Conservation (phyloP, 495 filamentous ascomycete species). For the Sabuloglossum arenarium region DNA sequence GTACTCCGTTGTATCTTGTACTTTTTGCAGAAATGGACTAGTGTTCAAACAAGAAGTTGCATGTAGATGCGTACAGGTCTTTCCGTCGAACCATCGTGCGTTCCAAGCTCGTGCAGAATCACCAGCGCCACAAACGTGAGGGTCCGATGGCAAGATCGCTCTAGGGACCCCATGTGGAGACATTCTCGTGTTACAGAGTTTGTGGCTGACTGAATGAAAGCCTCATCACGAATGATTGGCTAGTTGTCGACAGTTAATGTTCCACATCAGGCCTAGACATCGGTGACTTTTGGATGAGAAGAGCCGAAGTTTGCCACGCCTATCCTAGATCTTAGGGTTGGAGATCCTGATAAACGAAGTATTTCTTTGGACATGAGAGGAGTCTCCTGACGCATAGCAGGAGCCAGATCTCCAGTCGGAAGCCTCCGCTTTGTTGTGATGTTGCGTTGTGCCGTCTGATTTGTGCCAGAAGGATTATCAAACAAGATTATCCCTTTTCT, state of each 20-base stretch:
- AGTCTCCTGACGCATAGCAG: background rate
- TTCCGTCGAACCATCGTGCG: background rate
- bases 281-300: background rate
- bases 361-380: no score
- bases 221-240: background rate
- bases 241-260: background rate
- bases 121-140: background rate
- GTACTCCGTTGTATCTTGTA: background rate
- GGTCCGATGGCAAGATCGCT: background rate
- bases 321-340: no score
- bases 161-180: background rate
- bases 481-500: background rate
- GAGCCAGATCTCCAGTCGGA: background rate
- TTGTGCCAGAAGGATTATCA: background rate
- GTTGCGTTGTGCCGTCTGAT: background rate
- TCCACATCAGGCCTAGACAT: background rate
- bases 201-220: background rate
- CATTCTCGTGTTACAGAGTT: background rate
- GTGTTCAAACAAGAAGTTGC: no score
- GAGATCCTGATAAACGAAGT: no score
- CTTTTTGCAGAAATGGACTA: no score
- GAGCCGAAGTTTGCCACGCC: background rate
- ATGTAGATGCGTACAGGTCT: background rate
- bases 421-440: background rate
- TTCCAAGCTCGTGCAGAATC: background rate